Percentiles rank a stretch among this genome's conserved stretches.
Conservation (phyloP, 2,329 filamentous ascomycete species). For the Colletotrichum liriopes region DNA sequence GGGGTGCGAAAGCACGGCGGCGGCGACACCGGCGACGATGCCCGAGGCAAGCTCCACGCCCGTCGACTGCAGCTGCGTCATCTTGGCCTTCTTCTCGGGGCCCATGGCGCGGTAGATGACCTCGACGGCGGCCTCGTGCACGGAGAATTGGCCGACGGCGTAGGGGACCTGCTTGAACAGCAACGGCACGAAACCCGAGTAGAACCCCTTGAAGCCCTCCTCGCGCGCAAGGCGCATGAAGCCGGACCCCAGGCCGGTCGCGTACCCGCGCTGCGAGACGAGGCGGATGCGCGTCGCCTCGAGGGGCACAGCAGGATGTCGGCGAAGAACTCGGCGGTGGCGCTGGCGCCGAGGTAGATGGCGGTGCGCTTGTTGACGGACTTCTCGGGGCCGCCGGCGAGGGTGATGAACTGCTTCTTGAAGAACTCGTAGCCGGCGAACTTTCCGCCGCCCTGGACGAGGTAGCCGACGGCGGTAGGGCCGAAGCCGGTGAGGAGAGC, state of each 20-base stretch:
- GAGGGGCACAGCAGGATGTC: conserved; percentile 89
- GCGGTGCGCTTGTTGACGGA: conserved; percentile 63
- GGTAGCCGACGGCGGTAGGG: conserved; percentile 88
- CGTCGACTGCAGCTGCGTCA: conserved; percentile 82
- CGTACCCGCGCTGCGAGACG: conserved; percentile 86
- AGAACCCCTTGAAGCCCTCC: conserved; percentile 87
- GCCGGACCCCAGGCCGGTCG: conserved; percentile 78
- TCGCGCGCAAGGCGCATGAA: conserved; percentile 82
- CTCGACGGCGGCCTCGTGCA: conserved; percentile 91
- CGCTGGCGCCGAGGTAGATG: conserved; percentile 82
- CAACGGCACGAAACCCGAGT: conserved; percentile 90
- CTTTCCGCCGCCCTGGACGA: conserved; percentile 91
- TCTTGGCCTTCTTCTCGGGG: conserved; percentile 74
- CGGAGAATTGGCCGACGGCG: conserved; percentile 95
- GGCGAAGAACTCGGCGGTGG: conserved; percentile 79
- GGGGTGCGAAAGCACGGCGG: conserved; percentile 90
- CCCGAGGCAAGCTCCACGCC: conserved; percentile 89
- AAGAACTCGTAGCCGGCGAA: conserved; percentile 96
- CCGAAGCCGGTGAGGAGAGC: conserved; percentile 88
- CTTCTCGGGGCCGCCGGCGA: conserved; percentile 68
- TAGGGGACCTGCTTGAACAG: conserved; percentile 93
- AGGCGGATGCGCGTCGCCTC: conserved; percentile 87
- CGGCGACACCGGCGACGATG: conserved; percentile 89
- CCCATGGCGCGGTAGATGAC: conserved; percentile 80
- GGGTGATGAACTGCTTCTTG: conserved; percentile 88